Conservation (phyloP, 179 eudicot genomes). For the Silene vulgaris region DNA sequence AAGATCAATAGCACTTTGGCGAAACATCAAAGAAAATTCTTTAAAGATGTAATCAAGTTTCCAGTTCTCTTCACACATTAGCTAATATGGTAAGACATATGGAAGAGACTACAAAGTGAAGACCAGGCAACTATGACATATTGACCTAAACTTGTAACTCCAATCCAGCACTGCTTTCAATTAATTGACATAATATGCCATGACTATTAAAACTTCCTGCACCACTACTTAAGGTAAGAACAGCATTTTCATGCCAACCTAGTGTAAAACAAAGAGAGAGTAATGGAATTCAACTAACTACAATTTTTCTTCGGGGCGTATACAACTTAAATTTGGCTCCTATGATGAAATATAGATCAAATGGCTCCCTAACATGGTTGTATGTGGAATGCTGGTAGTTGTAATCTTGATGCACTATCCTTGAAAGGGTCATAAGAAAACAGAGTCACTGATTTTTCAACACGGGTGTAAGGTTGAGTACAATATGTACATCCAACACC, state of each 20-base stretch:
- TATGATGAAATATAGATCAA: not conserved
- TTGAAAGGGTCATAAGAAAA: no score
- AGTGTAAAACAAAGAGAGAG: not conserved
- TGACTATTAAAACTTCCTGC: not conserved
- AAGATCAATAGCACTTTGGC: no score
- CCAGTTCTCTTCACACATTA: not conserved
- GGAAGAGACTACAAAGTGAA: constrained; percentile 13
- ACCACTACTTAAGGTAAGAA: not conserved
- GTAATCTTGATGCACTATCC: no score
- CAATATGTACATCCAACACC: no score
- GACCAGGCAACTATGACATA: not conserved
- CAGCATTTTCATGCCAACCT: not conserved
- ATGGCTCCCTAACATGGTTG: not conserved
- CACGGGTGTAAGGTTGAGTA: no score
- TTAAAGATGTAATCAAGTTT: not conserved
- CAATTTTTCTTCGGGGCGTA: not conserved
- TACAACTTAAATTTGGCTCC: not conserved
- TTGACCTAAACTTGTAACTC: not conserved
- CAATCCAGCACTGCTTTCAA: not conserved
- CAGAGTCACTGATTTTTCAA: no score
- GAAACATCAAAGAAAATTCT: no score
- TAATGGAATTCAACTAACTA: no score
- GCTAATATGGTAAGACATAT: not conserved
- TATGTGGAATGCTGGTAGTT: not conserved
- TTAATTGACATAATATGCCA: not conserved